Base-by-base conservation (phyloP, 352 stramenopile species). In the Globisporangium paddicum region DNA sequence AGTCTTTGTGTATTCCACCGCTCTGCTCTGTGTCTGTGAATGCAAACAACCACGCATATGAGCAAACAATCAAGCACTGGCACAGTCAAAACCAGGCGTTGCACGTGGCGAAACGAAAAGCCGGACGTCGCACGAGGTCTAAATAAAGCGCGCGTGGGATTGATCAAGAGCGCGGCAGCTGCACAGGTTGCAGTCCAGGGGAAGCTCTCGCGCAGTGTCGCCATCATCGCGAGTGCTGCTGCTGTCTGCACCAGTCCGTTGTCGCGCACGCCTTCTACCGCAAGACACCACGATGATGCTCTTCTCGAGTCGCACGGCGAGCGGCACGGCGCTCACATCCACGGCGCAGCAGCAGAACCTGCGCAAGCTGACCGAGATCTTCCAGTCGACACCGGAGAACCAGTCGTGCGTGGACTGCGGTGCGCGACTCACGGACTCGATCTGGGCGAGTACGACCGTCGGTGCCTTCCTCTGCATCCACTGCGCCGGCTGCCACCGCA, bases 391-490 rank as follows among this genome's bases (percentile, higher is more conserved):
- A 34, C 45, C 66, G 0, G 78, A 90, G 58, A 92, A 94, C 52
- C 71, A 90, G 46, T 63, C 66, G 57, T 96, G 88, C 52, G 88
- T 84, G 7, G 88, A 96, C 69, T 96, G 87, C 66, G 68, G 66
- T 16, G 68, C 68, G 13, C 68, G 75, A 13, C 67, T 89, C n/a
- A 80, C 63, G 42, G 80, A 91, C 54, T 89, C 95, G 16, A 89
- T 98, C 59, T 98, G 96, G 96, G 93, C 90, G 35, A 97, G 86
- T 48, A 83, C 96, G 21, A 98, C 97, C 28, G 67, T 98, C 21
- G 95, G 96, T 4, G 83, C 96, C 6, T 86, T 98, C 51, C 65
- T 99, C 34, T 99, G 96, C 61, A 98, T 98, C 69, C 75, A 98
- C 66, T 99, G 96, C 62, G 93, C 89, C 41, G 96, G 94, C 14